Base-by-base conservation (phyloP, 116 monocot genomes). In the Iris pallida region DNA sequence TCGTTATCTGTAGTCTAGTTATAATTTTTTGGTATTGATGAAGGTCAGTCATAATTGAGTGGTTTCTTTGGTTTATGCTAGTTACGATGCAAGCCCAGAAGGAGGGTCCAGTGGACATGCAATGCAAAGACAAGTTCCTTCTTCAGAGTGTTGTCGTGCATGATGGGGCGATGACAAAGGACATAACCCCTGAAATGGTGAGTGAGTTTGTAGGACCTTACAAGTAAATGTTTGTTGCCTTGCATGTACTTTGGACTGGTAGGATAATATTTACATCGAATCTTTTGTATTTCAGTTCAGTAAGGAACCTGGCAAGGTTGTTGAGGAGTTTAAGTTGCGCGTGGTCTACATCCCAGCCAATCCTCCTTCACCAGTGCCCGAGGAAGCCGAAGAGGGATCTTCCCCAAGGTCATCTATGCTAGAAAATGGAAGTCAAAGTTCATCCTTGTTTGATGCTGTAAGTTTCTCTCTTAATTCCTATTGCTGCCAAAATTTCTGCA, bases 11-110 rank as follows among this genome's bases (percentile, higher is more conserved):
- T 51, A 9, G 13, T 7, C 11, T 51, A 51, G 11, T 13, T 51
- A 4, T 51, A 51, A 51, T 51, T 51, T 51, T 7, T 45, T 19
- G 20, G 45, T 18, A 9, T 17, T 44, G 64, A 15, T 44, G 44
- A 45, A 56, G 20, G 16, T 64, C 41, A 16, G 4, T 64, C 1
- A 47, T 69, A 2, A 19, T 5, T 47, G 44, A n/a, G 8, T 58
- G 8, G 16, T 16, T 3, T 45, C 54, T 68, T 41, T 53, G 15
- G 30, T 70, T 51, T 51, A 9, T 51, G 7, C 5, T 47, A 95
- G 95, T 95, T 56, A 91, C 86, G 16, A 88, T 95, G 95, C 95
- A 88, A 80, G 95, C 91, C 64, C 91, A 84, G 44, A 88, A 78
- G 78, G 88, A 91, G 59, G 73, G 82, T 59, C 88, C 86, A 47